Conservation (phyloP, 176 grass and related monocot genomes). For the Neostapfia colusana region DNA sequence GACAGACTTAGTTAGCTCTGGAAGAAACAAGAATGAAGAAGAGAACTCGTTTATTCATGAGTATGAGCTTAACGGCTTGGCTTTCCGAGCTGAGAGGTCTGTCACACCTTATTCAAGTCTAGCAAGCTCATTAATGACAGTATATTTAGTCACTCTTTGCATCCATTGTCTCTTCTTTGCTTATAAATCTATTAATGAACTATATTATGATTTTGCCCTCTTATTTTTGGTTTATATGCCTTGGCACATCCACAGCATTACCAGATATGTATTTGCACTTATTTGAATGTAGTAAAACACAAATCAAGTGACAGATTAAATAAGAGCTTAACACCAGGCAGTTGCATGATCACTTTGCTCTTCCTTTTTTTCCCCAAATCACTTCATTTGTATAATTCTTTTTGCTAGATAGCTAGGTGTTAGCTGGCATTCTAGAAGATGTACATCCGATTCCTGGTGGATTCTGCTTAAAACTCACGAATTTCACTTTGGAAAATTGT, state of each 20-base stretch:
- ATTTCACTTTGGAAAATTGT: constrained; percentile 41
- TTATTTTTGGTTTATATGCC: neutral
- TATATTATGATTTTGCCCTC: neutral
- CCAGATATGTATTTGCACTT: neutral
- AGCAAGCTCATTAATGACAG: neutral
- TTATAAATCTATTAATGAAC: constrained; percentile 7
- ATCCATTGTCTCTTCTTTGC: neutral
- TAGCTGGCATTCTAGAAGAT: too few relatives aligned
- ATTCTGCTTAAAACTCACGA: constrained; percentile 11
- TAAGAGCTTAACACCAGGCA: constrained; percentile 17
- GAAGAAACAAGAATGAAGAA: constrained; percentile 82
- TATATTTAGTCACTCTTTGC: neutral
- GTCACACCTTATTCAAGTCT: constrained; percentile 27
- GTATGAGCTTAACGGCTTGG: constrained; percentile 68
- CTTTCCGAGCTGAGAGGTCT: constrained; percentile 83
- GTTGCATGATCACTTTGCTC: neutral
- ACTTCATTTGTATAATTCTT: neutral
- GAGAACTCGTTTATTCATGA: constrained; percentile 74
- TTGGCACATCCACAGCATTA: neutral
- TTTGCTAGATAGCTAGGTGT: neutral
- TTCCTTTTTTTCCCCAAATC: neutral
- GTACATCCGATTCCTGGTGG: too few relatives aligned
- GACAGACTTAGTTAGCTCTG: constrained; percentile 95
- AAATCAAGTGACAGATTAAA: neutral
- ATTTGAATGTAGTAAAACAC: neutral